Conservation (phyloP, 345 rosid species). For the Arabidopsis suecica region DNA sequence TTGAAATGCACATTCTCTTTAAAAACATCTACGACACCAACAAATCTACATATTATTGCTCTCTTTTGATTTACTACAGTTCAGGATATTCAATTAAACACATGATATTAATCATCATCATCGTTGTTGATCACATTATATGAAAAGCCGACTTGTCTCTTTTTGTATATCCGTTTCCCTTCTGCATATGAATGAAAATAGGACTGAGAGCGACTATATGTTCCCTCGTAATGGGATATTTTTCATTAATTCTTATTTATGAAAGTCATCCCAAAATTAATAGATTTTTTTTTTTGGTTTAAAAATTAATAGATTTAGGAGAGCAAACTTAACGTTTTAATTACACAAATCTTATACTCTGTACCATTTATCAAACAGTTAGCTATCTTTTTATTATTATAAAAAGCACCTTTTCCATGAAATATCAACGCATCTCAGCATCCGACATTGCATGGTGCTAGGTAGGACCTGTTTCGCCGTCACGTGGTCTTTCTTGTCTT, state of each 20-base stretch:
- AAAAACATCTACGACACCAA: not conserved
- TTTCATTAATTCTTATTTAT: not conserved
- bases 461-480: slow-evolving; percentile 27
- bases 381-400: not conserved
- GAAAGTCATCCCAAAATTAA: not conserved
- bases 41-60: not conserved
- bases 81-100: not conserved
- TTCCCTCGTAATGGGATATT: too few species aligned
- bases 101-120: slow-evolving; percentile 10
- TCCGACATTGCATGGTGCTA: slow-evolving; percentile 30
- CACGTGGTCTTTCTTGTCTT: slow-evolving; percentile 28
- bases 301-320: not conserved
- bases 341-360: not conserved
- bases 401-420: not conserved
- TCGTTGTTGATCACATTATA: slow-evolving; percentile 5
- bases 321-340: not conserved
- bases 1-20: not conserved
- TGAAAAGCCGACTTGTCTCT: not conserved
- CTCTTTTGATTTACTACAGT: slow-evolving; percentile 9
- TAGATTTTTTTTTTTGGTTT: not conserved
- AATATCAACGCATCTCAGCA: slow-evolving; percentile 11
- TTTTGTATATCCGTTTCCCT: not conserved
- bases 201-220: too few species aligned
- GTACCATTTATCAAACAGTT: slow-evolving; percentile 3
- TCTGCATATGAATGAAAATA: too few species aligned